Base-by-base conservation (phyloP, 768 basidiomycete genomes). In the Pleurotus tuber-regium region DNA sequence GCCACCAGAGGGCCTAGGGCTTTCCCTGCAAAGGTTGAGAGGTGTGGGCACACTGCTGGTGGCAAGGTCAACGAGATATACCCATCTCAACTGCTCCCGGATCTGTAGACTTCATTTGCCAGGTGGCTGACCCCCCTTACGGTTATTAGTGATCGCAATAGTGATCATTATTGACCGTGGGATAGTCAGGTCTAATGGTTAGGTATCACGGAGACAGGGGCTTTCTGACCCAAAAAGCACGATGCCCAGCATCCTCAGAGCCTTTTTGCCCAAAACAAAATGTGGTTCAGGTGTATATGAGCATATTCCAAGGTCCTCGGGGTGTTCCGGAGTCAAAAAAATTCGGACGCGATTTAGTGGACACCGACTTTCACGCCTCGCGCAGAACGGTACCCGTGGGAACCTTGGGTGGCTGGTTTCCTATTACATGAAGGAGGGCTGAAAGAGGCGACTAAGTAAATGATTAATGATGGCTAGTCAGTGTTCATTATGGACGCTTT, bases 401-500 rank as follows among this genome's bases (percentile, higher is more conserved):
- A n/a, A n/a, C n/a, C n/a, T n/a, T n/a, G n/a, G n/a, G n/a, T n/a
- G 31, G 31, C 16, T n/a, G 31, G 11, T 35, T 35, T 35, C 31
- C 31, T 35, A 35, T 3, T 35, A 35, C 4, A 35, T 35, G 31
- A 35, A 35, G 31, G 31, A 35, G 31, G 16, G 31, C 31, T 35
- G 31, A 35, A 35, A 3, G 31, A 35, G 16, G 12, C 16, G 31
- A 33, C 10, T 33, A 11, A 35, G 16, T 35, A 35, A 11, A 35
- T 16, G 31, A 35, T 4, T 16, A 35, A n/a, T n/a, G n/a, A n/a
- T n/a, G n/a, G n/a, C n/a, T n/a, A n/a, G n/a, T n/a, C 66, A 70
- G 68, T 69, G 69, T 69, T 73, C 31, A 58, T 66, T 67, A 66
- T 70, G 69, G 64, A 71, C n/a, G 73, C 72, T 61, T 64, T 57